Evolutionary conservation across 2,329 filamentous ascomycete genomes (phyloP), one percentile per base, ranked within the genome.

Genomic region (Penicillium digitatum): DNA sequence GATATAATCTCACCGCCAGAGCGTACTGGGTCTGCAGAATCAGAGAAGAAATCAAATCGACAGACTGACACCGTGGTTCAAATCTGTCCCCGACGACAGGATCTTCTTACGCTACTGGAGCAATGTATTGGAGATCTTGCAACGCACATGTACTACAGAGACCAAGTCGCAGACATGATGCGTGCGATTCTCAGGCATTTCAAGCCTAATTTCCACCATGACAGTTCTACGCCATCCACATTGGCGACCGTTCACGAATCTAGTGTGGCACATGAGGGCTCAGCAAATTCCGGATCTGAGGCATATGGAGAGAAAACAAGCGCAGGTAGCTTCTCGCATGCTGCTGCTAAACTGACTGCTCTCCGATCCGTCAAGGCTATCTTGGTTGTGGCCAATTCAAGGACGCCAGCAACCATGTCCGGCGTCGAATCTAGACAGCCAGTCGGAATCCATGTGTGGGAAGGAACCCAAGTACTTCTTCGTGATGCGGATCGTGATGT

Each of bases 91-190:
- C 69, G 74, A 16, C 81, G 86, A 47, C 80, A 81, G 59, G 81
- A 86, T 62, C 79, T 96, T 16, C 76, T 96, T 27, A 73, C 78
- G 32, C 83, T 86, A 31, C 81, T 97, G 16, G 87, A 94, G 69
- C 81, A 83, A 62, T 95, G 90, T 73, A 91, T 96, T 58, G 90
- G 90, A n/a, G 85, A 92, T 69, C 78, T 99, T 27, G 91, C 92
- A 2, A 96, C 90, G 0, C 94, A 99, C 68, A 87, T 96, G 31
- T 99, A 99, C 77, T 99, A 99, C 70, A 89, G 89, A 1, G 93
- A 97, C 65, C 94, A 99, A 72, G 90, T 97, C 52, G 86, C 89
- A 1, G 94, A 99, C 72, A 96, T 97, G 90, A 85, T 96, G 48
- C 82, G 86, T 20, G 85, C 90, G 0, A 87, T 97, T 42, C 76